Evolutionary conservation across 2,329 filamentous ascomycete species (phyloP), one percentile per base, ranked within the genome.

Genomic region (Sphaerulina musiva): DNA sequence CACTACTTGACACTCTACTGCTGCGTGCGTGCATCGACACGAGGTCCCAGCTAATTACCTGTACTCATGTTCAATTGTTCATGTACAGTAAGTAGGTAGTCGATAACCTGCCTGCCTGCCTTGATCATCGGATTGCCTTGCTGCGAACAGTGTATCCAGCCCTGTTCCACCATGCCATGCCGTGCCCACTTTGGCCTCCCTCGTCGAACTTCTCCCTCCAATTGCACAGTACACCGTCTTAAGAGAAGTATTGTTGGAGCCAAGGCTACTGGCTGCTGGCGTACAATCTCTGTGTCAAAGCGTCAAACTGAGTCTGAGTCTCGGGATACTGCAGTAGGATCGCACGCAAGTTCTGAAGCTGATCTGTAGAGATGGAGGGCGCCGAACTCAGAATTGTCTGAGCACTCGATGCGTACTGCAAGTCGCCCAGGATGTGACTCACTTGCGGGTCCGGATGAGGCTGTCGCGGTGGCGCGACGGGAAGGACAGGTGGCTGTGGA

Each of bases 281-380:
- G 14, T 59, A 54, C 54, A 68, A 56, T 53, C 60, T 60, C 46
- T 53, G 48, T 11, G 61, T 59, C 46, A 72, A 58, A 7, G 62
- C 62, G n/a, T 59, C 57, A 9, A 76, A 66, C 57, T 90, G 82
- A 1, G 83, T 78, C 20, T 82, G 77, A 0, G 87, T 81, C 20
- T 78, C 78, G 0, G 83, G 81, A 51, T 89, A 83, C 9, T 78
- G 76, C 47, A 83, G 78, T 23, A 89, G 77, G 11, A 92, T 84
- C 39, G 80, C 77, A 48, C 80, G 78, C 58, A 96, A 80, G 29
- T 93, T 81, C 52, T 80, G 77, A 80, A 93, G 85, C 66, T 95
- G 87, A 12, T 80, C 63, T 45, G 70, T 67, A 8, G 64, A 63
- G 29, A 76, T 69, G 34, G 53, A 45, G 17, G 64, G 60, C 2